Evolutionary conservation across 2,329 filamentous ascomycete species (phyloP), one percentile per base, ranked within the genome.

Genomic region (Penicillium glabrum): DNA sequence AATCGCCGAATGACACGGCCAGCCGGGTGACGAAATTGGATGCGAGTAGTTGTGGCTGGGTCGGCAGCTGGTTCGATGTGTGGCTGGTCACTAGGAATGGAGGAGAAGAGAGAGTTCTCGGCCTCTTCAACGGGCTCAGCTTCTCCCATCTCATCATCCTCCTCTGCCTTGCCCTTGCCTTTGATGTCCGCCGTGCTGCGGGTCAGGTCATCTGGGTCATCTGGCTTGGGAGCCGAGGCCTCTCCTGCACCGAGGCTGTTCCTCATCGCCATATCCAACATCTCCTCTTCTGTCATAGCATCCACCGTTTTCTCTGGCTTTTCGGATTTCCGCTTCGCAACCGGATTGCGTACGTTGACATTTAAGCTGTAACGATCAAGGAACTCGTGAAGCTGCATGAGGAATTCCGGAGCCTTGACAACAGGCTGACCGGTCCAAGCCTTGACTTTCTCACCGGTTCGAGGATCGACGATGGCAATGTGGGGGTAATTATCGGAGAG

Each of bases 381-480:
- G 67, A 99, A 99, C 74, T 98, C 93, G 69, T 91, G 90, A 2
- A 99, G 82, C 70, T 97, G 91, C 69, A 92, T 91, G 59, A 96
- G 85, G 66, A 99, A 98, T 14, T 97, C 93, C 10, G 83, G 73
- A 0, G 91, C 79, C 39, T 83, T 83, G 1, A 93, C 88, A 53
- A 93, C 90, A 1, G 93, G 91, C 9, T 85, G 82, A 1, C 93
- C 93, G 14, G 90, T 92, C 93, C 95, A 98, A 1, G 93, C 85
- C 78, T 99, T 99, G 72, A 99, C 90, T 74, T 97, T 92, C 76
- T 99, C 95, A 59, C 95, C 95, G 0, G 95, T 99, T 58, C 95
- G 85, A 2, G 95, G 95, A 67, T 99, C 95, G 60, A 99, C 86
- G 60, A 99, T 96, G 45, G 92, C 91, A 56, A 98, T 95, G 71